Conservation (phyloP, 2,329 filamentous ascomycete genomes). For the Dothideomycetes sp. region DNA sequence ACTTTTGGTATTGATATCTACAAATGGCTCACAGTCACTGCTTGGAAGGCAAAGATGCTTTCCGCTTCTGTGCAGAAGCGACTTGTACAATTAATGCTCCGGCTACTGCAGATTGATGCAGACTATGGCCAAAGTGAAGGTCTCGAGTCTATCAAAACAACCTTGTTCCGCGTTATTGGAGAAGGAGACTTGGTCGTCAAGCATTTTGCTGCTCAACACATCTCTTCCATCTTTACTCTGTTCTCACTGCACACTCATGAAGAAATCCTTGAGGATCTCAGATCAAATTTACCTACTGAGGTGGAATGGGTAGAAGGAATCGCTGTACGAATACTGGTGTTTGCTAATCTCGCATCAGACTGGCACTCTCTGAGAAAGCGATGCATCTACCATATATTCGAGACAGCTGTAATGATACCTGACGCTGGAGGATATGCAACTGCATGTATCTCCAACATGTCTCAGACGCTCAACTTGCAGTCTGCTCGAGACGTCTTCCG, state of each 20-base stretch:
- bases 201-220: slow-evolving; percentile 58
- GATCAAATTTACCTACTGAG: slow-evolving; percentile 68
- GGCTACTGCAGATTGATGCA: slow-evolving; percentile 57
- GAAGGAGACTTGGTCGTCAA: slow-evolving; percentile 62
- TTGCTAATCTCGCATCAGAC: slow-evolving; percentile 66
- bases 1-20: slow-evolving; percentile 68
- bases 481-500: slow-evolving; percentile 64
- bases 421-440: slow-evolving; percentile 60
- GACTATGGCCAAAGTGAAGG: slow-evolving; percentile 53
- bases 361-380: slow-evolving; percentile 83
- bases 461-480: slow-evolving; percentile 53
- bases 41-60: slow-evolving; percentile 58
- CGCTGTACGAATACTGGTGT: slow-evolving; percentile 66
- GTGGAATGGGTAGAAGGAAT: slow-evolving; percentile 69
- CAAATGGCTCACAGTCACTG: slow-evolving; percentile 60
- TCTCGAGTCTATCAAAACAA: slow-evolving; percentile 58
- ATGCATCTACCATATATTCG: slow-evolving; percentile 90
- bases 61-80: slow-evolving; percentile 60
- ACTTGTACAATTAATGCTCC: slow-evolving; percentile 60
- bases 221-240: slow-evolving; percentile 68
- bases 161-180: slow-evolving; percentile 63
- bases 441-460: slow-evolving; percentile 59
- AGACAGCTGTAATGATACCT: slow-evolving; percentile 67
- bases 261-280: slow-evolving; percentile 71
- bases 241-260: slow-evolving; percentile 80